Conservation (phyloP, 192 early-diverging fungal species). For the Mortierella alpina region DNA sequence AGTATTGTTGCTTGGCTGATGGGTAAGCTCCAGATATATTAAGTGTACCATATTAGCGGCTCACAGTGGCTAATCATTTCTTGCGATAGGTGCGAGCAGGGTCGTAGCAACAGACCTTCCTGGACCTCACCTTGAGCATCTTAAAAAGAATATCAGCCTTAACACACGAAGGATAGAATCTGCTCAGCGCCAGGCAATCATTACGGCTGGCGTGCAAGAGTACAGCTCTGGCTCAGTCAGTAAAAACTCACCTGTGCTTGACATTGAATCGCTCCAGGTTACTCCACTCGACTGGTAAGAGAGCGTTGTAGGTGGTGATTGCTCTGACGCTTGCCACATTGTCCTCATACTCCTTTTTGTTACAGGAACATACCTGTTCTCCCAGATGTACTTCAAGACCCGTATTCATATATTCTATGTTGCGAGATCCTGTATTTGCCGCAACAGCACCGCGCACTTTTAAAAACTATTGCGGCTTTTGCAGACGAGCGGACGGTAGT, state of each 20-base stretch:
- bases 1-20: conserved; percentile 47
- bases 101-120: conserved; percentile 46
- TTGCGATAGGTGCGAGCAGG: conserved; percentile 9
- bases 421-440: conserved; percentile 53
- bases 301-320: not conserved
- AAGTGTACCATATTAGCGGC: no score
- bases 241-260: not conserved
- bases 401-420: conserved; percentile 43
- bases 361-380: conserved; percentile 28
- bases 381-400: conserved; percentile 26
- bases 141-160: conserved; percentile 12
- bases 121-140: conserved; percentile 38
- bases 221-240: no score
- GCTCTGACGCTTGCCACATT: not conserved
- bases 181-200: no score
- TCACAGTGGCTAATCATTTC: no score
- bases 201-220: no score
- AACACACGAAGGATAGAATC: conserved; percentile 18
- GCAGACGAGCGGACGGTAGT: conserved; percentile 33
- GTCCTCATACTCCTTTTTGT: not conserved
- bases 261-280: conserved; percentile 20
- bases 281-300: conserved; percentile 45
- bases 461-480: conserved; percentile 39
- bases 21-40: conserved; percentile 5
- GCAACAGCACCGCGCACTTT: conserved; percentile 27